Conservation (phyloP, 495 filamentous ascomycete genomes). For the Hypoxylon rickii region DNA sequence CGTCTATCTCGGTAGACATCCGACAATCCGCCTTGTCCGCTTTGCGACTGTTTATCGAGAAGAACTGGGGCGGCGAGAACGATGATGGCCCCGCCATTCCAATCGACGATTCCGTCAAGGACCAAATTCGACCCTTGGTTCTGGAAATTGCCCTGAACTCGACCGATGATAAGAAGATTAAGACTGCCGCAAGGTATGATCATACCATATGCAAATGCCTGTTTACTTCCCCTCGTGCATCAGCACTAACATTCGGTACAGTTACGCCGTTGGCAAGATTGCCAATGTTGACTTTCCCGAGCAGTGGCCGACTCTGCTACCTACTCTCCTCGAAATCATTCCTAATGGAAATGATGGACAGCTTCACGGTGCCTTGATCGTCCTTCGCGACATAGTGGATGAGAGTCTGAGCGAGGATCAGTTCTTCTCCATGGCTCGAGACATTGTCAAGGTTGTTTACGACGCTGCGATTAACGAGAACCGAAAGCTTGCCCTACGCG, state of each 20-base stretch:
- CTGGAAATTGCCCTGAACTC: constrained; percentile 76
- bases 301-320: constrained; percentile 86
- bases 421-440: constrained; percentile 84
- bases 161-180: constrained; percentile 81
- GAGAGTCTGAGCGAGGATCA: constrained; percentile 91
- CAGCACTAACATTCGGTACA: constrained; percentile 21
- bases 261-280: constrained; percentile 94
- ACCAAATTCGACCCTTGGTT: constrained; percentile 67
- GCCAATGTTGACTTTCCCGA: constrained; percentile 92
- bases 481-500: constrained; percentile 74
- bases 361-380: constrained; percentile 84
- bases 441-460: constrained; percentile 81
- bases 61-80: constrained; percentile 67
- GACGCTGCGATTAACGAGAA: constrained; percentile 75
- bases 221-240: neutral
- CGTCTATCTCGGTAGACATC: constrained; percentile 68
- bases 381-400: constrained; percentile 88
- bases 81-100: constrained; percentile 68
- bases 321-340: constrained; percentile 77
- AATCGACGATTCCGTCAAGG: constrained; percentile 69
- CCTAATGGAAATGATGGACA: constrained; percentile 71
- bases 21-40: constrained; percentile 81
- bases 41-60: constrained; percentile 80
- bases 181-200: constrained; percentile 70
- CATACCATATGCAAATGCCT: neutral